Evolutionary conservation across 2,329 filamentous ascomycete species (phyloP).

Genomic region (Didymellaceae sp.): DNA sequence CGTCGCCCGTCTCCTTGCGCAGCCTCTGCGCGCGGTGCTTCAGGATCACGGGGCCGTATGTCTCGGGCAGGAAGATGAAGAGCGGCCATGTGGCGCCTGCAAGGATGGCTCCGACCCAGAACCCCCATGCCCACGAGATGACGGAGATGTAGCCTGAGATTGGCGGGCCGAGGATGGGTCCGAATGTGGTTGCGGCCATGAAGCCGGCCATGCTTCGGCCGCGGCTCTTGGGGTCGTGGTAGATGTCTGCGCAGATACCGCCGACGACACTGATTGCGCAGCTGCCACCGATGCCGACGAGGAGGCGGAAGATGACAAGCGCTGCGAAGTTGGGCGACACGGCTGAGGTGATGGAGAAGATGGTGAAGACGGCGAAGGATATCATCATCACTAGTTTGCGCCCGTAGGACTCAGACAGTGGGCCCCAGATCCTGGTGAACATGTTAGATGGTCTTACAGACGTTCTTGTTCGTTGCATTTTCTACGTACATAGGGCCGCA

Average conservation of each 20-base stretch:
- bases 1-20: slow-evolving; percentile 61
- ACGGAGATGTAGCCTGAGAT: slow-evolving; percentile 67
- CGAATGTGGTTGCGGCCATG: slow-evolving; percentile 66
- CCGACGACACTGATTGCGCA: slow-evolving; percentile 65
- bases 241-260: slow-evolving; percentile 71
- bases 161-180: slow-evolving; percentile 70
- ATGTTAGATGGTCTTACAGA: no score
- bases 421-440: slow-evolving; percentile 45
- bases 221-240: slow-evolving; percentile 56
- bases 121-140: slow-evolving; percentile 72
- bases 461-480: no score
- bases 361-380: slow-evolving; percentile 57
- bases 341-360: slow-evolving; percentile 55
- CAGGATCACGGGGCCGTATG: slow-evolving; percentile 54
- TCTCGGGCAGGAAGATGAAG: slow-evolving; percentile 65
- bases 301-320: slow-evolving; percentile 53
- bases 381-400: slow-evolving; percentile 56
- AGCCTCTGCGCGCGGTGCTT: slow-evolving; percentile 62
- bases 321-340: slow-evolving; percentile 53
- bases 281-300: slow-evolving; percentile 53
- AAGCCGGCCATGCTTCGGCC: slow-evolving; percentile 43
- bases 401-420: slow-evolving; percentile 54
- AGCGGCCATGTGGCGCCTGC: slow-evolving; percentile 67
- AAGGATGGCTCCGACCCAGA: slow-evolving; percentile 73
- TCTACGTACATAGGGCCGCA: slow-evolving; percentile 47